Conservation (phyloP, 305 asterid genomes). For the Lippia alba region DNA sequence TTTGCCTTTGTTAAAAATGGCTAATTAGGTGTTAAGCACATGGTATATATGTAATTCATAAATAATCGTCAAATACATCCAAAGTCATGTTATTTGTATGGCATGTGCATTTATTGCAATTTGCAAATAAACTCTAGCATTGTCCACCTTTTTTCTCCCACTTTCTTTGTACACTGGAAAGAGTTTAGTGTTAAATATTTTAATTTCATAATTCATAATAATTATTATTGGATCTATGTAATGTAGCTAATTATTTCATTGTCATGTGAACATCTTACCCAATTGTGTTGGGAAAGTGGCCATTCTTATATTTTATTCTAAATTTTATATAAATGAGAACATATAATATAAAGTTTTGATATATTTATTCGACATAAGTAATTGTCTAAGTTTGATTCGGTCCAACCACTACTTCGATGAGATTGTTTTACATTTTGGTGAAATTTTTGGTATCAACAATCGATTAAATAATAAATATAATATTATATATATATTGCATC, state of each 20-base stretch:
- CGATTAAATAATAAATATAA: no score
- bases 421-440: no score
- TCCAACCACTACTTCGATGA: no score
- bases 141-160: constrained; percentile 36
- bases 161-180: constrained; percentile 5
- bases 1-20: constrained; percentile 19
- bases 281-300: no score
- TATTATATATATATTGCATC: no score
- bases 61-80: constrained; percentile 31
- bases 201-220: constrained; percentile 13
- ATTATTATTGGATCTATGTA: constrained; percentile 25
- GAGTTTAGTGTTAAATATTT: background rate
- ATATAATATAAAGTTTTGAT: no score
- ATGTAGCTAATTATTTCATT: no score
- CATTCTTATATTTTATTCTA: no score
- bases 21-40: constrained; percentile 43
- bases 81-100: constrained; percentile 32
- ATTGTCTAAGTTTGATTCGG: no score
- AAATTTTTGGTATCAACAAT: no score
- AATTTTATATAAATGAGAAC: background rate
- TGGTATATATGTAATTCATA: constrained; percentile 33
- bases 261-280: no score
- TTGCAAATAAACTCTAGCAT: constrained; percentile 33
- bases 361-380: no score
- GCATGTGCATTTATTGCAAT: constrained; percentile 47